Conservation (phyloP, 1,284 basidiomycete genomes). For the Austroboletus rostrupii region DNA sequence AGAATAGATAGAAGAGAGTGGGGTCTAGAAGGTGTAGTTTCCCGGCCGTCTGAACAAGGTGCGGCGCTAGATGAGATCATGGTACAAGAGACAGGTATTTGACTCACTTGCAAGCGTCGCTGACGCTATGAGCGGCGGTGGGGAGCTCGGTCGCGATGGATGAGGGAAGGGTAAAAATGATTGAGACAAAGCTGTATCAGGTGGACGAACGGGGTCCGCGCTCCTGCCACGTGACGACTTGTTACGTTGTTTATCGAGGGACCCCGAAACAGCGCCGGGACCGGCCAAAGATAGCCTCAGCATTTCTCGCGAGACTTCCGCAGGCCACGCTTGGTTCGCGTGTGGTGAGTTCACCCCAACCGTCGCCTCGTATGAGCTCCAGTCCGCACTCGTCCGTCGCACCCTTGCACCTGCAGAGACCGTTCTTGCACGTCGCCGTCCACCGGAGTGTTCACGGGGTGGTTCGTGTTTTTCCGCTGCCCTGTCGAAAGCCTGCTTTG, state of each 20-base stretch:
- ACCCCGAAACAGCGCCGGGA: conserved; percentile 23
- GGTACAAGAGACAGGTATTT: background rate
- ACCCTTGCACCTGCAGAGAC: conserved; percentile 11
- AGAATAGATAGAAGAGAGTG: conserved; percentile 24
- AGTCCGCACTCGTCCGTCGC: conserved; percentile 41
- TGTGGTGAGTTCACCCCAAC: conserved; percentile 29
- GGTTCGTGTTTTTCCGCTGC: conserved; percentile 9
- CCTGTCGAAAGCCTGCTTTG: conserved; percentile 3
- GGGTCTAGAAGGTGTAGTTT: conserved; percentile 8
- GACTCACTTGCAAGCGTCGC: conserved; percentile 26
- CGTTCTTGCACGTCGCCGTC: conserved; percentile 23
- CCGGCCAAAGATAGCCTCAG: conserved; percentile 34
- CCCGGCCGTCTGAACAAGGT: conserved; percentile 14
- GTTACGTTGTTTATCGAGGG: conserved; percentile 7
- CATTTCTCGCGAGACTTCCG: conserved; percentile 42
- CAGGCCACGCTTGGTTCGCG: conserved; percentile 38
- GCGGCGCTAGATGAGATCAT: background rate
- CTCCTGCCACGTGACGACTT: conserved; percentile 19
- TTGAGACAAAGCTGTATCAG: conserved; percentile 15
- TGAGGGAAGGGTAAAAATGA: conserved; percentile 34
- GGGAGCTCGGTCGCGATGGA: conserved; percentile 22
- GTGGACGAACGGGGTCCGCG: conserved; percentile 15
- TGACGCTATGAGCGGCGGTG: conserved; percentile 20
- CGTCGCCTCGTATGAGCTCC: conserved; percentile 37
- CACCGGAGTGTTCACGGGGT: background rate